Base-by-base conservation (phyloP, 2,329 filamentous ascomycete species). In the Ploettnerulaceae sp. region DNA sequence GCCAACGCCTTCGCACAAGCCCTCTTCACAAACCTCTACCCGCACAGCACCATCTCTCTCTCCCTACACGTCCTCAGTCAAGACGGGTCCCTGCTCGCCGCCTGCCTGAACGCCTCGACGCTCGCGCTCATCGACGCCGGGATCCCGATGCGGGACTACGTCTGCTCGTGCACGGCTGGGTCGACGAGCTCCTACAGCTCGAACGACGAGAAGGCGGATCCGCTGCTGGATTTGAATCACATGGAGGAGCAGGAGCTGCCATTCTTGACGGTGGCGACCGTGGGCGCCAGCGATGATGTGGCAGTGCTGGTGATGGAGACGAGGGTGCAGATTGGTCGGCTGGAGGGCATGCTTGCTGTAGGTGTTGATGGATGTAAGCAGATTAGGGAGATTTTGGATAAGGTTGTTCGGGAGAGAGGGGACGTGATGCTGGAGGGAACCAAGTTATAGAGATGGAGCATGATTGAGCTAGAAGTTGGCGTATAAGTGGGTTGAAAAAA, bases 111-210 rank as follows among this genome's bases (percentile, higher is more conserved):
- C 62, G 93, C 93, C 3, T 80, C 86, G 0, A 95, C 91, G 0
- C 79, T 98, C 9, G 93, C 93, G 0, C 79, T 97, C 17, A 84
- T 97, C 52, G 93, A 98, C 64, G 93, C 93, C 0, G 93, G 93
- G 42, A 84, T 98, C 15, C 93, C 93, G 18, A 96, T 97, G 90
- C 81, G 82, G 2, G 89, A 95, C 63, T 94, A 96, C 64, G 78
- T 97, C 2, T 82, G 83, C 17, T 89, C 90, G 5, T 94, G 88
- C 68, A 95, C 90, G 0, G 86, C 89, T 0, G 93, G 90, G 3
- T 86, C 84, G 11, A 88, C 85, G 0, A 82, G 82, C 0, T 77
- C 80, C 0, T 78, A 84, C 56, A 72, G 77, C 0, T 72, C 74
- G 1, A 79, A 78, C 46, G 82, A 86, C 60, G 84, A 86, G 49